These are phyloP conservation scores for Delitschia confertaspora DNA, from an alignment of 495 filamentous ascomycete species.

Conservation along the genomic window DNA sequence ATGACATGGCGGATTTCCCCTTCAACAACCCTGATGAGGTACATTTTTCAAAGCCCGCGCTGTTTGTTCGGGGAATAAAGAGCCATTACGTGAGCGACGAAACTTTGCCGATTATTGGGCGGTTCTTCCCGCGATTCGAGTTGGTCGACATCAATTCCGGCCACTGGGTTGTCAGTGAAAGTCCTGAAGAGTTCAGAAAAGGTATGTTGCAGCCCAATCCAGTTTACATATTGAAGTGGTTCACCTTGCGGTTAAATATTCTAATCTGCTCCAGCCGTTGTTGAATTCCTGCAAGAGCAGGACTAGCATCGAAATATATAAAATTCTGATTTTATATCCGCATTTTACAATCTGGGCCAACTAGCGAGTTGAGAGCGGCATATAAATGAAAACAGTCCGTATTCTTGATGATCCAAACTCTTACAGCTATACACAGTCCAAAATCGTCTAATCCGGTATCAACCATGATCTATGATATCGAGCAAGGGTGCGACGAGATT, in stretches of 20 bases:
- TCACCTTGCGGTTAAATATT: constrained; percentile 8
- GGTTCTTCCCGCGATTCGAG: constrained; percentile 78
- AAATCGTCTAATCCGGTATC: too few relatives aligned
- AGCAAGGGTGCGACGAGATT: too few relatives aligned
- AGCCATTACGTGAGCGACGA: constrained; percentile 85
- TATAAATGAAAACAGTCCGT: too few relatives aligned
- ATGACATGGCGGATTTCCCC: constrained; percentile 77
- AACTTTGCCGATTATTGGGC: constrained; percentile 73
- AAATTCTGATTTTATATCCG: too few relatives aligned
- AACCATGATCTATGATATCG: too few relatives aligned
- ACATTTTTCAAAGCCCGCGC: constrained; percentile 63
- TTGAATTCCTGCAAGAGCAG: constrained; percentile 53
- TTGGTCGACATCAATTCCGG: constrained; percentile 78
- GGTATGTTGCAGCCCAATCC: constrained; percentile 43
- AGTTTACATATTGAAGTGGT: background rate
- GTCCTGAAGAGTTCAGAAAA: constrained; percentile 74
- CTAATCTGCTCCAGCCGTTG: constrained; percentile 41
- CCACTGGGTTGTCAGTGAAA: constrained; percentile 92
- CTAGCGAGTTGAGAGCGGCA: too few relatives aligned
- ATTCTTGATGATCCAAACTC: too few relatives aligned
- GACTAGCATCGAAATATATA: too few relatives aligned
- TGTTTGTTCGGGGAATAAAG: constrained; percentile 75
- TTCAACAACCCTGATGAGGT: constrained; percentile 54
- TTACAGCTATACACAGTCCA: too few relatives aligned
- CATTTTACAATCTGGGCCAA: too few relatives aligned